Evolutionary conservation across 331 rosid species (phyloP).

Genomic region (Malus hybrid): DNA sequence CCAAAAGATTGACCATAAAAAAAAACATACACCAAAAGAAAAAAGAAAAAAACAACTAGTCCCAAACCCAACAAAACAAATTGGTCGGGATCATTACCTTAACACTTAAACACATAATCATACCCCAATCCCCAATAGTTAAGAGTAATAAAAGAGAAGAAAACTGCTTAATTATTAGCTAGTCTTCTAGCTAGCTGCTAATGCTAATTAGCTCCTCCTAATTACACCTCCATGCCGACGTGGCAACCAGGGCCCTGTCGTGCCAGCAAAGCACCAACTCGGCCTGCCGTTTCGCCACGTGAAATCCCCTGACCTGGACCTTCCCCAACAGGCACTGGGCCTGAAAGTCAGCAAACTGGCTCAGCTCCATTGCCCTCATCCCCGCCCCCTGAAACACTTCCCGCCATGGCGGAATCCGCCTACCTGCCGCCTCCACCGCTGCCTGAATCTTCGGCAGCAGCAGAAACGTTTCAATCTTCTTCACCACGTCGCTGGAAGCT

Average conservation of each 20-base stretch:
- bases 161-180: not conserved
- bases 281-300: conserved; percentile 69
- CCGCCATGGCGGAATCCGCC: conserved; percentile 43
- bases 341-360: conserved; percentile 79
- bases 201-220: not conserved
- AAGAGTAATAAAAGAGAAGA: not conserved
- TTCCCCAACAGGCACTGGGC: conserved; percentile 67
- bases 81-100: not conserved
- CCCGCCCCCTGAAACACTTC: conserved; percentile 64
- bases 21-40: not conserved
- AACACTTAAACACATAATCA: not conserved
- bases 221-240: conserved; percentile 77
- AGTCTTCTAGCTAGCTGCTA: not conserved
- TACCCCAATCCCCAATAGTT: conserved; percentile 13
- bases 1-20: not conserved
- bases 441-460: conserved; percentile 51
- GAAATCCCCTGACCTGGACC: conserved; percentile 72
- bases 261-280: conserved; percentile 85
- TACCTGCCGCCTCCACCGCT: conserved; percentile 51
- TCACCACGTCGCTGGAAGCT: conserved; percentile 42
- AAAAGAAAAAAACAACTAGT: not conserved
- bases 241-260: conserved; percentile 59
- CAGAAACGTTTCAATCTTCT: conserved; percentile 48
- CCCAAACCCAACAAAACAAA: not conserved
- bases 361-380: conserved; percentile 69